Conservation (phyloP, 2,329 filamentous ascomycete species). For the Metarhizium humberi region DNA sequence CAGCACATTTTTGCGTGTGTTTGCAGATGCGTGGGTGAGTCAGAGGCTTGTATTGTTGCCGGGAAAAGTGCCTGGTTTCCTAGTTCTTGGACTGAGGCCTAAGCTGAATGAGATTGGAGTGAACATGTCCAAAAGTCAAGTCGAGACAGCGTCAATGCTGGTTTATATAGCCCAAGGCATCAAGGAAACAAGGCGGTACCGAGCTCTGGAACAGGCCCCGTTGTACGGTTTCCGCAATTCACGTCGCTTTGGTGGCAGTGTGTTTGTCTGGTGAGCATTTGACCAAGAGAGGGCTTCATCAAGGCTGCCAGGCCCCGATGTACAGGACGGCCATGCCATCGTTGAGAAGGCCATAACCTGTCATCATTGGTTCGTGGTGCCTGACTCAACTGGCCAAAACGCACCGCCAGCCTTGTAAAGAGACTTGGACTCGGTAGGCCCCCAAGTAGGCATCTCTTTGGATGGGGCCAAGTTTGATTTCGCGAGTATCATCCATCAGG, state of each 20-base stretch:
- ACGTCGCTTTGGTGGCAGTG: not conserved
- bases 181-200: not conserved
- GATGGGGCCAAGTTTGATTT: not conserved
- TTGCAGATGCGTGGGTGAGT: not conserved
- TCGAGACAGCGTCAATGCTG: not conserved
- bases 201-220: not conserved
- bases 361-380: not conserved
- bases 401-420: not conserved
- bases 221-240: not conserved
- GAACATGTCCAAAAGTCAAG: not conserved
- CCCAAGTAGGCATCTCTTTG: constrained; percentile 1
- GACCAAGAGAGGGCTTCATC: not conserved
- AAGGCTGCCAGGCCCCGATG: not conserved
- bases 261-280: not conserved
- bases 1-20: not conserved
- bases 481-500: not conserved
- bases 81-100: not conserved
- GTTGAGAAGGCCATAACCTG: not conserved
- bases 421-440: not conserved
- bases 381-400: not conserved
- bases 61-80: not conserved
- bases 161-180: not conserved
- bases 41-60: not conserved
- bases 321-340: not conserved
- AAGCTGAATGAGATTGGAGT: not conserved